These are phyloP conservation scores for Fraxinus sp. DNA, from an alignment of 305 asterid genomes.

Conservation along the genomic window DNA sequence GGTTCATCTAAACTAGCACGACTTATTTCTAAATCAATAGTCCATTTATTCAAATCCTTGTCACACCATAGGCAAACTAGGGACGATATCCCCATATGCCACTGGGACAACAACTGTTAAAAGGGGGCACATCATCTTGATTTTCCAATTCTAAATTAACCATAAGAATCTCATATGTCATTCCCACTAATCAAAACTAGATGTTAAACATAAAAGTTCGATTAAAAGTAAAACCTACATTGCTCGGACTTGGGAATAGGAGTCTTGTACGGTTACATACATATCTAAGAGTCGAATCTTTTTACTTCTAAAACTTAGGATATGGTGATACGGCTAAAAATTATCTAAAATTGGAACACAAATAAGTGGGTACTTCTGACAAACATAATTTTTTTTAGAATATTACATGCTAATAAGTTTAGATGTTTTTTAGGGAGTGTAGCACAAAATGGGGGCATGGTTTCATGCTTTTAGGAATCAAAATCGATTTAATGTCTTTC, in stretches of 20 bases:
- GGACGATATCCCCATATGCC: not conserved
- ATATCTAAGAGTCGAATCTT: not conserved
- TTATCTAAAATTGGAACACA: not conserved
- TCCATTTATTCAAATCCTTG: not conserved
- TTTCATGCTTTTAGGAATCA: not conserved
- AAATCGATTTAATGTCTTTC: not conserved
- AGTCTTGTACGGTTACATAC: not conserved
- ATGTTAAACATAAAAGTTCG: not conserved
- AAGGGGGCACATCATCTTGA: not conserved
- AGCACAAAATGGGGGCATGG: not conserved
- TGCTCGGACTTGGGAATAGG: not conserved
- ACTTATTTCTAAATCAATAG: not conserved
- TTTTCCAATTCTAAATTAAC: constrained; percentile 4
- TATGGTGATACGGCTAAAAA: not conserved
- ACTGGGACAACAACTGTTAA: not conserved
- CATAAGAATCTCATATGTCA: not conserved
- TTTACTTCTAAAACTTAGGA: not conserved
- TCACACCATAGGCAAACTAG: not conserved
- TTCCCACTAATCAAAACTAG: not conserved
- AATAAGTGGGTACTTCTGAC: not conserved
- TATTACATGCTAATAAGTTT: not conserved
- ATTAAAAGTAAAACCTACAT: not conserved
- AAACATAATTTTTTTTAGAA: not conserved
- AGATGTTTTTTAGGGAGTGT: not conserved
- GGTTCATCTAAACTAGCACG: not conserved